A percentile compares a stretch with the other conserved stretches of the same genome.
These are phyloP conservation scores for Sordariomycetes sp. DNA, from an alignment of 2,329 filamentous ascomycete species.

Conservation along the genomic window DNA sequence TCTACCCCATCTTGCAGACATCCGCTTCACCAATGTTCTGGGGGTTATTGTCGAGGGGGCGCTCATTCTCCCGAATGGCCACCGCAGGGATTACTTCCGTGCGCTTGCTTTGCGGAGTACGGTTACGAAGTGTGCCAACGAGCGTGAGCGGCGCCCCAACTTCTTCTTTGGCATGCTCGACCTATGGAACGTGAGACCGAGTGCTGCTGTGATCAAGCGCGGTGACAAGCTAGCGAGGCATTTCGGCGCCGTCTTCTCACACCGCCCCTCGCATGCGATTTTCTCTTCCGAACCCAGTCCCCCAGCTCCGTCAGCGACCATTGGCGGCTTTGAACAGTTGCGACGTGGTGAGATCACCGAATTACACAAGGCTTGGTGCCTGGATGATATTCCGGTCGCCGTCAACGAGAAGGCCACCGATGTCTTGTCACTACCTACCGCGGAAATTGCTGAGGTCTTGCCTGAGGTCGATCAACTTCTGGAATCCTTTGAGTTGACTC, in stretches of 20 bases:
- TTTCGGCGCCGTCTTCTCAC: constrained; percentile 19
- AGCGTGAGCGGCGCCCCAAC: constrained; percentile 16
- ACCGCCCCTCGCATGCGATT: constrained; percentile 11
- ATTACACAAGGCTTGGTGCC: constrained; percentile 1
- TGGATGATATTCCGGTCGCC: constrained; percentile 1
- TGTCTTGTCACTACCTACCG: constrained; percentile 10
- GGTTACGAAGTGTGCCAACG: constrained; percentile 14
- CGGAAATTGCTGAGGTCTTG: constrained; percentile 11
- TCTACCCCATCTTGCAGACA: background rate
- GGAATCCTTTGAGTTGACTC: background rate
- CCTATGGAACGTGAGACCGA: constrained; percentile 17
- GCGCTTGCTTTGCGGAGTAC: constrained; percentile 18
- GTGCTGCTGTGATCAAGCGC: constrained; percentile 19
- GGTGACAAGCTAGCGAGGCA: constrained; percentile 20
- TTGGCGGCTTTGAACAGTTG: constrained; percentile 19
- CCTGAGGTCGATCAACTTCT: constrained; percentile 13
- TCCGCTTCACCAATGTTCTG: constrained; percentile 9
- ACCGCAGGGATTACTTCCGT: constrained; percentile 28
- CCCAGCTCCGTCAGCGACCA: constrained; percentile 4
- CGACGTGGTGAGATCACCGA: constrained; percentile 16
- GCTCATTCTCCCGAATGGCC: constrained; percentile 23
- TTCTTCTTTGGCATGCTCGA: constrained; percentile 24
- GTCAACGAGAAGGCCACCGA: background rate
- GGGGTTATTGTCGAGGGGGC: constrained; percentile 27
- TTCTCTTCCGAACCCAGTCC: background rate